Evolutionary conservation across 176 grass and related monocot genomes (phyloP).

Genomic region (Raddia distichophylla): DNA sequence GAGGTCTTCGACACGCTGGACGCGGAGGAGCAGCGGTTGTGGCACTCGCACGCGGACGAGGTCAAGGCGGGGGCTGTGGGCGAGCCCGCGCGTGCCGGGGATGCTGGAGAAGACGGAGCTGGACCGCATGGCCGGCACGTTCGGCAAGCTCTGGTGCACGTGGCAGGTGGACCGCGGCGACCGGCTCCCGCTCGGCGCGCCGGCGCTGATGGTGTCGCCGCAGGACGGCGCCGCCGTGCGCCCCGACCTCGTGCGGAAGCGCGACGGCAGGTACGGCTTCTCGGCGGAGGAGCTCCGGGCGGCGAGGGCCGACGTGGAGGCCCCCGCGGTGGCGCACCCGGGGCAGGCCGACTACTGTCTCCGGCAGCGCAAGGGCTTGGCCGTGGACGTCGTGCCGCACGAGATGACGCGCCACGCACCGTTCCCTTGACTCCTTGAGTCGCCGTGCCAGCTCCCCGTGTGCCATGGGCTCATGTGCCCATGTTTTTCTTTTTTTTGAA

Average conservation of each 20-base stretch:
- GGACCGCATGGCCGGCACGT: slow-evolving; percentile 53
- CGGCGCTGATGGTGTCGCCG: slow-evolving; percentile 81
- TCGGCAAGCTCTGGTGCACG: slow-evolving; percentile 93
- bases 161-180: slow-evolving; percentile 93
- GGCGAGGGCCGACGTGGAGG: slow-evolving; percentile 53
- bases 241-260: slow-evolving; percentile 62
- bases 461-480: no score
- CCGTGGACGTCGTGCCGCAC: slow-evolving; percentile 63
- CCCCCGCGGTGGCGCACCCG: slow-evolving; percentile 34
- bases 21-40: slow-evolving; percentile 74
- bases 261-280: slow-evolving; percentile 60
- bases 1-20: slow-evolving; percentile 58
- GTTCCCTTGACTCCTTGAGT: no score
- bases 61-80: slow-evolving; percentile 72
- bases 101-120: slow-evolving; percentile 64
- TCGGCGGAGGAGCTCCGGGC: slow-evolving; percentile 57
- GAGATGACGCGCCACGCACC: slow-evolving; percentile 69
- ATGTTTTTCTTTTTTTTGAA: no score
- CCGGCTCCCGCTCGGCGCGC: slow-evolving; percentile 71
- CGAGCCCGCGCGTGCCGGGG: slow-evolving; percentile 49
- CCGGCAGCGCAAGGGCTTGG: slow-evolving; percentile 71
- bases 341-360: slow-evolving; percentile 67
- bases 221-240: slow-evolving; percentile 67
- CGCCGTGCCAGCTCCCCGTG: no score
- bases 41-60: slow-evolving; percentile 91